Evolutionary conservation across 495 filamentous ascomycete species (phyloP), one percentile per base, ranked within the genome.

Genomic region (Parathielavia appendiculata): DNA sequence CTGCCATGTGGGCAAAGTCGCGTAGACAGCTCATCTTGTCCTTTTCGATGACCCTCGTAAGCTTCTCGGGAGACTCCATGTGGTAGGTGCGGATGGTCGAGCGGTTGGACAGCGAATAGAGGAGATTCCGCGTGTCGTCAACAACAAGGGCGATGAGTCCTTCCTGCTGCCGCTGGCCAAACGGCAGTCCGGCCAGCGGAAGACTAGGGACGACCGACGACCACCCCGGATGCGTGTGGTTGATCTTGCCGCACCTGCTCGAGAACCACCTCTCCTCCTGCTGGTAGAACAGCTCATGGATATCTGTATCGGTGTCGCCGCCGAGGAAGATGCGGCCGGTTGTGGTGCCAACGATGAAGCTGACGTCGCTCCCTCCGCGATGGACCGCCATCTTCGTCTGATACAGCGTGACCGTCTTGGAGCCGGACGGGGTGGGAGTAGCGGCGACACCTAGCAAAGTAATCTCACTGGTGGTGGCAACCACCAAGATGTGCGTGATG

Each of bases 251-350:
- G 66, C 87, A 92, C 56, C 86, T 80, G 63, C 83, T 88, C 47
- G 86, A 80, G 67, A 97, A 99, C 95, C 95, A 99, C 63, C 85
- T 86, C 69, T 97, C 93, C 70, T 97, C 90, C 69, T 95, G 88
- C 71, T 97, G 91, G 73, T 99, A 99, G 48, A 86, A 88, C 34
- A 97, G 77, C 74, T 99, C 93, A 68, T 92, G 89, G 51, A 99
- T 81, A 66, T 97, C 90, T 57, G 85, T 87, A 67, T 91, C 89
- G 17, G 75, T 79, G 20, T 79, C 80, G n/a, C 91, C 89, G 26
- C 82, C 83, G 64, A 96, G 93, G 73, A 99, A 99, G 48, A 99
- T 90, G 45, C 93, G 86, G 11, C 93, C 93, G 6, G 80, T 85
- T 19, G 84, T 80, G 2, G 90, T 92, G 11, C 88, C 90, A 19